phyloP scores from a whole-genome alignment of 441 rosid genomes.

The Arabidopsis hybrid region DNA sequence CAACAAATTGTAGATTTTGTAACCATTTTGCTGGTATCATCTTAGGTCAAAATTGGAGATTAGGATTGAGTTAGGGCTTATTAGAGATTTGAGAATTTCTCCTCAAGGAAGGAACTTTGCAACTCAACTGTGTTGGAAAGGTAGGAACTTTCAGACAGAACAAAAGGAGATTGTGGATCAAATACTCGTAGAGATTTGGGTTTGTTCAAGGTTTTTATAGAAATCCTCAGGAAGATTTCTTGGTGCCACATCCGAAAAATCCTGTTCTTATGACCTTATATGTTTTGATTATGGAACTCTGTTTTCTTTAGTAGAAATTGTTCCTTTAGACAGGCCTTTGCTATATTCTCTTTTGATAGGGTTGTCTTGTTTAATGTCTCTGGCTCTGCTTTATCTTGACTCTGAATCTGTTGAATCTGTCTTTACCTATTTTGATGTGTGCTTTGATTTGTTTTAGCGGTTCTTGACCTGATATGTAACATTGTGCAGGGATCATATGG shows the following conservation, averaged over 20 bases:
- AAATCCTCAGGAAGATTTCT: slow-evolving; percentile 1
- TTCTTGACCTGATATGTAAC: slow-evolving; percentile 27
- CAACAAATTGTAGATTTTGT: slow-evolving; percentile 34
- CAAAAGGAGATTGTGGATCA: slow-evolving; percentile 14
- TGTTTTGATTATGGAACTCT: slow-evolving; percentile 15
- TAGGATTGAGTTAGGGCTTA: slow-evolving; percentile 14
- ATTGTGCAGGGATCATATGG: slow-evolving; percentile 66
- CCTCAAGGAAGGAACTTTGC: slow-evolving; percentile 20
- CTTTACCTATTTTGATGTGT: neutral
- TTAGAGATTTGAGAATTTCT: slow-evolving; percentile 3
- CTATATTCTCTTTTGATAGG: slow-evolving; percentile 13
- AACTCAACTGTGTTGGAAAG: slow-evolving; percentile 22
- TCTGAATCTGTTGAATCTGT: neutral
- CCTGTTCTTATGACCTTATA: neutral
- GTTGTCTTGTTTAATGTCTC: neutral
- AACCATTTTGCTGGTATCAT: slow-evolving; percentile 31
- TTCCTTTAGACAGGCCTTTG: neutral
- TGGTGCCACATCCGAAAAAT: neutral
- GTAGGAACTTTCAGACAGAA: slow-evolving; percentile 5
- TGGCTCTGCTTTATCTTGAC: neutral
- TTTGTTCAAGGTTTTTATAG: slow-evolving; percentile 17
- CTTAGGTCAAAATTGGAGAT: slow-evolving; percentile 7
- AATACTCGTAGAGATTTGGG: slow-evolving; percentile 1
- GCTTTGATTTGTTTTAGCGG: slow-evolving; percentile 1
- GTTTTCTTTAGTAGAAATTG: neutral